Evolutionary conservation across 345 rosid species (phyloP), one percentile per base, ranked within the genome.

Genomic region (Excoecaria cochinchinensis): DNA sequence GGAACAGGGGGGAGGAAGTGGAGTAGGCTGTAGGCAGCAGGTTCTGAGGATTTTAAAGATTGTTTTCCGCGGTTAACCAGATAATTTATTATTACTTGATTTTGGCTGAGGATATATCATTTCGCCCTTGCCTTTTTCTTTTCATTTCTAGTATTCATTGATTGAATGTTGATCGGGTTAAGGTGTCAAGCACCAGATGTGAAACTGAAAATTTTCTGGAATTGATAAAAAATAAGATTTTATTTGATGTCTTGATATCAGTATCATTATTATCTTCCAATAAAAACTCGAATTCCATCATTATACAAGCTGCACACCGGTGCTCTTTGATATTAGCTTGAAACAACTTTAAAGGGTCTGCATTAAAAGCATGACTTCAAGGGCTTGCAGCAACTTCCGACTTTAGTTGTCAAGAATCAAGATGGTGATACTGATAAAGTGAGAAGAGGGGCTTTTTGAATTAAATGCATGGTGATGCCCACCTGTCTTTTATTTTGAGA

Each of bases 1-100:
- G 7, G 48, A 5, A 8, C 31, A 31, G 31, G 7, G 48, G 17
- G 22, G 52, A 70, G 73, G 31, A 53, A 70, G 17, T 5, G n/a
- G 25, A 36, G 46, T 36, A 53, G 48, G 73, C 61, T 17, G 46
- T 36, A 53, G 48, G 73, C 61, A 16, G 60, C 13, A 68, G 64
- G 22, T 24, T 48, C 58, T 24, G 51, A 64, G 70, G 70, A 8
- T 21, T 22, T 44, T 38, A 38, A 40, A n/a, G 47, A 64, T 4
- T 21, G 14, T 15, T 40, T 21, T 39, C 0, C 39, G 36, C 12
- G 25, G 24, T 46, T 9, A 67, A 11, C 16, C 13, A 46, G 16
- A 42, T 42, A 38, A 68, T 24, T 25, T 59, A 14, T 4, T 59
- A 14, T 24, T 8, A 22, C n/a, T 65, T 42, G 50, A 52, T 13